Base-by-base conservation (phyloP, 495 filamentous ascomycete genomes). In the Massariosphaeria phaeospora region DNA sequence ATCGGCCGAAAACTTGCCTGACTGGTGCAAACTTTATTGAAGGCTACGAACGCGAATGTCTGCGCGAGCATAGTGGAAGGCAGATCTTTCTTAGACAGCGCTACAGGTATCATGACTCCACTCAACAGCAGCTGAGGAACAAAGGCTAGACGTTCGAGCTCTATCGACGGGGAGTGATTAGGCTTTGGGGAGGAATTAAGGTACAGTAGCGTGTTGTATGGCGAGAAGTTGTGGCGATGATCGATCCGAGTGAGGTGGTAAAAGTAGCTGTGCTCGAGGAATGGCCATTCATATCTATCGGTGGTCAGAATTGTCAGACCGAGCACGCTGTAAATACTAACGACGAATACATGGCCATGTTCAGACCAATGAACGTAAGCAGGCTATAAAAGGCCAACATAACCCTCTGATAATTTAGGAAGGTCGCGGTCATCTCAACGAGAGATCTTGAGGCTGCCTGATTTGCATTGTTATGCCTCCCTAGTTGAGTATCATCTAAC, bases 1-100 rank as follows among this genome's bases (percentile, higher is more conserved):
- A 17, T 48, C 30, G 24, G 10, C 47, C 17, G 38, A n/a, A 24
- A 25, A 31, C 33, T 51, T 80, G 93, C 89, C 79, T 97, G 93
- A 64, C 87, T 91, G 1, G 93, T 98, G 77, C 91, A 96, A 15
- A 98, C 93, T 74, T 98, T 98, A 67, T 98, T 98, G 52, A 95
- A 97, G 4, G 88, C 82, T 5, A 97, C 93, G 69, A 98, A 98
- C 0, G 93, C 86, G 67, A 96, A 96, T 0, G 94, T 97, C 71
- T 98, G 93, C n/a, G 88, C 89, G n/a, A 98, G 78, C 83, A 97
- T 88, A n/a, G 90, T 79, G 1, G 83, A 78, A 0, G 93, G 76
- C 0, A 98, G 76, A 63, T 87, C 82, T 65, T 80, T 86, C 69
- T 91, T 95, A 7, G 88, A 88, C n/a, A 93, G 69, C 2, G 79